Base-by-base conservation (phyloP, 2,329 filamentous ascomycete species). In the Botrytis hyacinthi region DNA sequence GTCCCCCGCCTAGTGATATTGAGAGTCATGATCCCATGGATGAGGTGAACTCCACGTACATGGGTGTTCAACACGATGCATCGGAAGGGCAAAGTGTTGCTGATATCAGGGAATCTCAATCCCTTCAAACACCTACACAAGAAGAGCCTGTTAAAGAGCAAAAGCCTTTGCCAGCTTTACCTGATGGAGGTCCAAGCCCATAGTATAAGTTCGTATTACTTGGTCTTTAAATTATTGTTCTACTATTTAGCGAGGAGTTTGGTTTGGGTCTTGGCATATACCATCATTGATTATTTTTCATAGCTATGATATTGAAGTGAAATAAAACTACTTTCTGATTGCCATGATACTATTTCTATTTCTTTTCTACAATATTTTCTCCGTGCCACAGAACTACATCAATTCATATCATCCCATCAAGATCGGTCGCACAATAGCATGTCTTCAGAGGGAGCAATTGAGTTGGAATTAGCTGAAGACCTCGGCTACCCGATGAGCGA, bases 181-280 rank as follows among this genome's bases (percentile, higher is more conserved):
- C 66, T 26, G 66, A 42, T 69, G 35, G n/a, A 29, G 29, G n/a
- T 3, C 35, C 16, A 32, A 57, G 48, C 48, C 66, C 51, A 18
- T 69, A 69, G 51, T 22, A 42, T 42, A 8, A 29, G 10, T 10
- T 69, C 16, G 29, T 18, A 32, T 44, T 6, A 32, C n/a, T 69
- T 37, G 32, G 20, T 6, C 37, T 44, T 57, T 10, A 4, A 9
- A 16, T 22, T 68, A 57, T 59, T 57, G 3, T 69, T 42, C 22
- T 59, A 54, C 40, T 69, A 69, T 69, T 69, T 69, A 69, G 66
- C 48, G 66, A 57, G 66, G 66, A 32, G 66, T 69, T n/a, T 44
- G 48, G 66, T 57, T 44, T 69, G 35, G 66, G 35, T 69, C 18
- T 69, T 69, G 10, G n/a, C 26, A 42, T 69, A 69, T 57, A 59